Conservation (phyloP, 2,329 filamentous ascomycete species). For the Arthrobotrys pseudoclavata region DNA sequence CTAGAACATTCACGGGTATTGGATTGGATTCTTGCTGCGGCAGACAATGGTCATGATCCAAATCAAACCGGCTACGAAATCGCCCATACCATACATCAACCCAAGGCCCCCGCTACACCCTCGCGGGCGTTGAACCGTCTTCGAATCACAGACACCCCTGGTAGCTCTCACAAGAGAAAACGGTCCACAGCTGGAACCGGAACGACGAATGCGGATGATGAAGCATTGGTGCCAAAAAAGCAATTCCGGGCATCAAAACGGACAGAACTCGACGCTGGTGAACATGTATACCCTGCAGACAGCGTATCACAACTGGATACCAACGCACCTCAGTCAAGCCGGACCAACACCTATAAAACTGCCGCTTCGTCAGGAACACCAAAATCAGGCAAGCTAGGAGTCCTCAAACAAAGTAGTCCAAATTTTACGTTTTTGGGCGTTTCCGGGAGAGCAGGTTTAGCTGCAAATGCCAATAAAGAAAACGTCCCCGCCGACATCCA, state of each 20-base stretch:
- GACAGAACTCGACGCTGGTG: background rate
- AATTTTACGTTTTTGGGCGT: background rate
- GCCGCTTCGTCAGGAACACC: background rate
- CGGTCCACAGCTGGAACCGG: background rate
- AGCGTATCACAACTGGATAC: constrained; percentile 4
- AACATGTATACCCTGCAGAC: background rate
- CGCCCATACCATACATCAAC: background rate
- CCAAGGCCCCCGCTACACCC: background rate
- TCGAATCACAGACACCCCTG: background rate
- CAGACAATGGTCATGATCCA: background rate
- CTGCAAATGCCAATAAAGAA: background rate
- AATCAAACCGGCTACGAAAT: background rate
- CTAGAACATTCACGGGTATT: background rate
- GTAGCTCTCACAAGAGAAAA: background rate
- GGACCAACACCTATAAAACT: constrained; percentile 3
- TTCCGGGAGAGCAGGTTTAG: background rate
- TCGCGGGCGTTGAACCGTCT: constrained; percentile 1
- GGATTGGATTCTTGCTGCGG: background rate
- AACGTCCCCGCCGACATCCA: background rate
- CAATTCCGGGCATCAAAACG: background rate
- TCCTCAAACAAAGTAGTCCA: background rate
- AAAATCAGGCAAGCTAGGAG: background rate
- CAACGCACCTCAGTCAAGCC: background rate
- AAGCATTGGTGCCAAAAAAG: background rate
- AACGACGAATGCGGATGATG: background rate